Conservation (phyloP, 1,139 yeast species). For the Hemisphaericaspora lyxosophila region DNA sequence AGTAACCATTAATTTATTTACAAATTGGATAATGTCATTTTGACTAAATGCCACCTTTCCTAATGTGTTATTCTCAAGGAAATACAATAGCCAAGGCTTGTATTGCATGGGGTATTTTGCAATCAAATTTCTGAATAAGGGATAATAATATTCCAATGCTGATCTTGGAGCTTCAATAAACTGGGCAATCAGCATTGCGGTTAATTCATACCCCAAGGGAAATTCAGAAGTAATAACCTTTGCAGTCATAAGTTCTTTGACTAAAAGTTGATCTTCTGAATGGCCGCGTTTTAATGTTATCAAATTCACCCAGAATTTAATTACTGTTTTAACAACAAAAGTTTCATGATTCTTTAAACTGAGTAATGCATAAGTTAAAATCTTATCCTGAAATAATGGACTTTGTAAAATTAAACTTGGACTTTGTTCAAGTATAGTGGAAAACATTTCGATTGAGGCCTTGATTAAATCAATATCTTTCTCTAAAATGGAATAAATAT, state of each 20-base stretch:
- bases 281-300: slow-evolving; percentile 55
- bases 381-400: slow-evolving; percentile 28
- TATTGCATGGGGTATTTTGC: slow-evolving; percentile 51
- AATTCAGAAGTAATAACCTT: slow-evolving; percentile 11
- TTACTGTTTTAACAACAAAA: slow-evolving; percentile 59
- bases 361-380: slow-evolving; percentile 44
- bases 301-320: slow-evolving; percentile 65
- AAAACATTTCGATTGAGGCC: slow-evolving; percentile 40
- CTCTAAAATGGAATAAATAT: slow-evolving; percentile 35
- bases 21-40: slow-evolving; percentile 33
- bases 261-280: slow-evolving; percentile 42
- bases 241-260: slow-evolving; percentile 35
- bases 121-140: slow-evolving; percentile 53
- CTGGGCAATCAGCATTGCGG: slow-evolving; percentile 30
- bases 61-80: slow-evolving; percentile 4
- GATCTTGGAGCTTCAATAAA: slow-evolving; percentile 58
- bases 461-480: slow-evolving; percentile 57
- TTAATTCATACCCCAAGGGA: slow-evolving; percentile 36
- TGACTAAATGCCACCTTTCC: slow-evolving; percentile 16
- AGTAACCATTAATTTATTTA: slow-evolving; percentile 57
- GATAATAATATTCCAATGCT: slow-evolving; percentile 56
- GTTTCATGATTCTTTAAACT: slow-evolving; percentile 59
- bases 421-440: slow-evolving; percentile 46
- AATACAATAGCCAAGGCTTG: slow-evolving; percentile 49
- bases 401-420: slow-evolving; percentile 50